These are phyloP conservation scores for Gaultheria prostrata DNA, from an alignment of 148 eudicot species.

Conservation along the genomic window DNA sequence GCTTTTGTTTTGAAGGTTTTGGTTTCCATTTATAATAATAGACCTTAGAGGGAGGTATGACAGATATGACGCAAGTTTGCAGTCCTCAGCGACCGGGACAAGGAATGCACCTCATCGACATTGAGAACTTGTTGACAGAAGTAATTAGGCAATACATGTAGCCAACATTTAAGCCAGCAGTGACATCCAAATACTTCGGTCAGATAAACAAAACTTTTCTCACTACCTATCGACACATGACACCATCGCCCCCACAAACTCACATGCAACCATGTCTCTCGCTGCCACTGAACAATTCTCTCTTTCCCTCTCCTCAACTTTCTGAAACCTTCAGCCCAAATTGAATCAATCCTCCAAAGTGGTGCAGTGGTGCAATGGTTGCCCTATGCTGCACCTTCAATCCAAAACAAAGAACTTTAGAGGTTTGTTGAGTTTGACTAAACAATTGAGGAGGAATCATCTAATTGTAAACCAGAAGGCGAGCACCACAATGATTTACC, in stretches of 20 bases:
- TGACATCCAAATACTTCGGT: background rate
- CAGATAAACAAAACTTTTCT: background rate
- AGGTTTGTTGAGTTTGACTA: background rate
- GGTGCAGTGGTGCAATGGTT: background rate
- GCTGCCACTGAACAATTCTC: background rate
- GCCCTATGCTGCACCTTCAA: constrained; percentile 4
- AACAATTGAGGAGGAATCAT: background rate
- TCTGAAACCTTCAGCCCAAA: constrained; percentile 7
- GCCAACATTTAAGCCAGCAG: background rate
- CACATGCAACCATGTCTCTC: constrained; percentile 4
- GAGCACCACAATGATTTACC: background rate
- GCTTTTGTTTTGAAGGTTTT: background rate
- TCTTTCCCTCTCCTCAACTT: background rate
- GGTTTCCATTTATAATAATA: background rate
- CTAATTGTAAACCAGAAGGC: constrained; percentile 4
- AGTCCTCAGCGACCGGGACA: background rate
- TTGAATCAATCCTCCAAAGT: constrained; percentile 5
- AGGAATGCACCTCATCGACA: background rate
- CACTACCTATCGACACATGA: background rate
- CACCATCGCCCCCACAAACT: background rate
- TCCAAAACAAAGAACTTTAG: background rate
- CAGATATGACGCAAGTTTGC: background rate
- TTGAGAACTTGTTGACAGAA: background rate
- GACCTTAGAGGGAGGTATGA: background rate
- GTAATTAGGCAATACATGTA: background rate